Base-by-base conservation (phyloP, 129 eudicot species). In the Lactuca saligna region DNA sequence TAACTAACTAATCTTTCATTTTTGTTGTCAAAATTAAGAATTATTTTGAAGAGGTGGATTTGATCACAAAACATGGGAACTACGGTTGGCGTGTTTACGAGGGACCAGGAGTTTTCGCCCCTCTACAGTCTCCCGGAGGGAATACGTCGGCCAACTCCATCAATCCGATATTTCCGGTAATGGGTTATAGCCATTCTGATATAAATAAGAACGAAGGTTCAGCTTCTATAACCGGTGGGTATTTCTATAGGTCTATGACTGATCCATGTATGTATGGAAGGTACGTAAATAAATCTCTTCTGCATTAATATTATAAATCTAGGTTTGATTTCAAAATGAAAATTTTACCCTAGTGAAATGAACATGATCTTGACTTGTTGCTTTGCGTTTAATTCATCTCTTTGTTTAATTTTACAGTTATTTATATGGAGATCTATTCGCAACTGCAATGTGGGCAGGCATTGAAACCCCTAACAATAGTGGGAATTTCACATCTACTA, bases 201-300 rank as follows among this genome's bases (percentile, higher is more conserved):
- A 73, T 87, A 34, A 87, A 85, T 70, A 65, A 65, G 65, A 85
- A 81, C 49, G 88, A 80, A 74, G 91, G 97, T 50, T 83, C 97
- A 9, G 91, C 97, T 51, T 81, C 97, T 20, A 85, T 91, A 50
- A 87, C 97, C 0, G 97, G 97, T n/a, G 97, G 95, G 46, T 83
- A 69, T 64, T 79, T 87, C 57, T 87, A 87, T 65, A 57, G 97
- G 17, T 85, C 97, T 5, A 48, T 7, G 44, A 83, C 92, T 58
- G 97, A 91, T 80, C 97, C 92, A 39, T 91, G 97, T 68, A 75
- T 87, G 81, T 58, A 79, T 66, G 97, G 97, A 81, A 87, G 91
- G 97, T 91, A 41, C 71, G 78, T 41, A 29, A 44, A 56, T 2
- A 25, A 4, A 17, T 17, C 17, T 68, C 37, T 17, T 68, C 3